Evolutionary conservation across 2,329 filamentous ascomycete species (phyloP).

Genomic region (Penicillium sp.): DNA sequence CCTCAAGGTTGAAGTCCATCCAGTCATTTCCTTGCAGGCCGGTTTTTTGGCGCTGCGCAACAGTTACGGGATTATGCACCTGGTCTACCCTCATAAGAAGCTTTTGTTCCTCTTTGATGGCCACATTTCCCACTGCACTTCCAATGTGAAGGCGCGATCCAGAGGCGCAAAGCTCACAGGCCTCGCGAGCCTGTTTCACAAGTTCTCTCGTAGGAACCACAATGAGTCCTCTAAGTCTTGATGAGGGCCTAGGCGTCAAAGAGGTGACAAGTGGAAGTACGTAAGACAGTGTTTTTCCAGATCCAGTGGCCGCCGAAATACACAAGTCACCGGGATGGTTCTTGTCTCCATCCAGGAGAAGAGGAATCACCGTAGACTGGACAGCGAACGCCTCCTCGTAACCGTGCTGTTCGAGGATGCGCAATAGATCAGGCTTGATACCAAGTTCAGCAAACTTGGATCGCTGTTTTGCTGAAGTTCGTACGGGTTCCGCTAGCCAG

Average conservation of each 20-base stretch:
- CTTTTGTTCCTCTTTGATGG: constrained; percentile 66
- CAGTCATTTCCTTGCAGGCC: constrained; percentile 47
- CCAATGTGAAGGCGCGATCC: constrained; percentile 76
- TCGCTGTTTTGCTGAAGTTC: constrained; percentile 62
- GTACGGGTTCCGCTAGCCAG: constrained; percentile 78
- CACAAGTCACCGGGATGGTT: constrained; percentile 74
- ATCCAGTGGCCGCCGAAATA: constrained; percentile 90
- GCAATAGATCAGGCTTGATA: constrained; percentile 61
- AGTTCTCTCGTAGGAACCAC: constrained; percentile 90
- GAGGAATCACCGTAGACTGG: constrained; percentile 76
- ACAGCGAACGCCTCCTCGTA: constrained; percentile 75
- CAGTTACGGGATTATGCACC: constrained; percentile 66
- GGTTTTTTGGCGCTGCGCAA: constrained; percentile 48
- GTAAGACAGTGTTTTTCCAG: constrained; percentile 93
- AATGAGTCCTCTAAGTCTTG: constrained; percentile 74
- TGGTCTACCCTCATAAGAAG: constrained; percentile 65
- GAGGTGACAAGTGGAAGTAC: constrained; percentile 80
- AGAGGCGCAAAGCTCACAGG: constrained; percentile 71
- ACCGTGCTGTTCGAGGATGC: constrained; percentile 66
- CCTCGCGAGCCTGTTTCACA: constrained; percentile 79
- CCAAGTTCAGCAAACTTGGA: constrained; percentile 65
- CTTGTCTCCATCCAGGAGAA: constrained; percentile 68
- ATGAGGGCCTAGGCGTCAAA: constrained; percentile 64
- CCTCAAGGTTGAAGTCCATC: constrained; percentile 49
- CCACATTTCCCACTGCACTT: constrained; percentile 78